phyloP scores from a whole-genome alignment of 495 filamentous ascomycete species.

The Opeltia flavorubescens region DNA sequence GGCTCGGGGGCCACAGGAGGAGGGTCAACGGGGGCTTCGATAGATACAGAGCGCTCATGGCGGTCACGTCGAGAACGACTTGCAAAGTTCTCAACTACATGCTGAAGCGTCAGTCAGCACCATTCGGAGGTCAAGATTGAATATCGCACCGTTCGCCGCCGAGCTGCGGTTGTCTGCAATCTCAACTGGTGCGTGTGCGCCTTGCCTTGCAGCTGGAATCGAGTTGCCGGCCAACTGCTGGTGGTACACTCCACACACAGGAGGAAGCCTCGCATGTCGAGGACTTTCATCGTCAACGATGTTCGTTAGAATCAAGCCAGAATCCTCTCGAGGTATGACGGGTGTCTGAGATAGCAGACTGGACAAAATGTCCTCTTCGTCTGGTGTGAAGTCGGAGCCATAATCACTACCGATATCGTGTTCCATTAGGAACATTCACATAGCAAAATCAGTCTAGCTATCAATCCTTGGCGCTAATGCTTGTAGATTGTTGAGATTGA shows the following conservation, averaged over 20 bases:
- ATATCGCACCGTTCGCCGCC: slow-evolving; percentile 36
- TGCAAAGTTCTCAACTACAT: slow-evolving; percentile 44
- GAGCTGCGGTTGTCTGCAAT: slow-evolving; percentile 7
- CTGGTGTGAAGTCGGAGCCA: slow-evolving; percentile 55
- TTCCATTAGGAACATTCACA: background rate
- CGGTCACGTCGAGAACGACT: slow-evolving; percentile 6
- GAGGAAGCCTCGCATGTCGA: slow-evolving; percentile 23
- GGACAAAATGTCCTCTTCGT: slow-evolving; percentile 42
- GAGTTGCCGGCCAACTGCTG: slow-evolving; percentile 1
- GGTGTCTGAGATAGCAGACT: slow-evolving; percentile 28
- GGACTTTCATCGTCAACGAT: slow-evolving; percentile 23
- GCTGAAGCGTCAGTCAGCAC: slow-evolving; percentile 48
- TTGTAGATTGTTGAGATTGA: too few relatives aligned
- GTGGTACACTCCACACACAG: slow-evolving; percentile 28
- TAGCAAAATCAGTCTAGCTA: too few relatives aligned
- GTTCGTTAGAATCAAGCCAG: slow-evolving; percentile 4
- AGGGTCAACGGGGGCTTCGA: slow-evolving; percentile 12
- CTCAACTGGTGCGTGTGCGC: background rate
- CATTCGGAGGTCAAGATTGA: background rate
- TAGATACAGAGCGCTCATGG: slow-evolving; percentile 8
- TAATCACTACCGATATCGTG: slow-evolving; percentile 43
- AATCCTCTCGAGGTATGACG: slow-evolving; percentile 6
- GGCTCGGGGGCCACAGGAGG: slow-evolving; percentile 1
- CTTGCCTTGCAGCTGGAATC: background rate
- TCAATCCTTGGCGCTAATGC: too few relatives aligned